phyloP scores from a whole-genome alignment of 2,329 filamentous ascomycete genomes.

The Exophiala bonariae region DNA sequence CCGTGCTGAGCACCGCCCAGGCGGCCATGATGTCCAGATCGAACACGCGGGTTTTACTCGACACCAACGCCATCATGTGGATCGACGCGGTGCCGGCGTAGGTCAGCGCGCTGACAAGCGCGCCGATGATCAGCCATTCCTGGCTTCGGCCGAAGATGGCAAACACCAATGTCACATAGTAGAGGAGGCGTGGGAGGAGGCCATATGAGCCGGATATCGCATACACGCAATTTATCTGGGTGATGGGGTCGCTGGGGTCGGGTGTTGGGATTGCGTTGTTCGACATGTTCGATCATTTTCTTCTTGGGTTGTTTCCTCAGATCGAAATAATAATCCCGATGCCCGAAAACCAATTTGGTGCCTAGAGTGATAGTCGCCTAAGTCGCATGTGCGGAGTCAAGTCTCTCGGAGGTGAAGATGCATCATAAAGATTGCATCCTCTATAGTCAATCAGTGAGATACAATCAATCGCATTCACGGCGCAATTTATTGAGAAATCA shows the following conservation, averaged over 20 bases:
- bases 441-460: no score
- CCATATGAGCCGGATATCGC: conserved; percentile 31
- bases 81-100: conserved; percentile 31
- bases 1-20: conserved; percentile 30
- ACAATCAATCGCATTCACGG: no score
- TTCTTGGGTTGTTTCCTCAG: no score
- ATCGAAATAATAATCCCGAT: no score
- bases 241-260: conserved; percentile 5
- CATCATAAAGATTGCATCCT: no score
- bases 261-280: conserved; percentile 8
- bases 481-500: no score
- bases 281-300: conserved; percentile 10
- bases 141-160: conserved; percentile 30
- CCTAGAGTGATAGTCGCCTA: no score
- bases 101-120: conserved; percentile 31
- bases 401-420: no score
- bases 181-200: conserved; percentile 30
- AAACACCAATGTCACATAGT: conserved; percentile 31
- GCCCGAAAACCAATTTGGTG: no score
- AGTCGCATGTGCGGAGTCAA: no score
- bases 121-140: conserved; percentile 33
- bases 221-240: conserved; percentile 23
- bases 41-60: conserved; percentile 23
- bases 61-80: conserved; percentile 29
- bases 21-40: conserved; percentile 30